Evolutionary conservation across 1,139 yeast species (phyloP).

Genomic region (Debaryomyces nepalensis): DNA sequence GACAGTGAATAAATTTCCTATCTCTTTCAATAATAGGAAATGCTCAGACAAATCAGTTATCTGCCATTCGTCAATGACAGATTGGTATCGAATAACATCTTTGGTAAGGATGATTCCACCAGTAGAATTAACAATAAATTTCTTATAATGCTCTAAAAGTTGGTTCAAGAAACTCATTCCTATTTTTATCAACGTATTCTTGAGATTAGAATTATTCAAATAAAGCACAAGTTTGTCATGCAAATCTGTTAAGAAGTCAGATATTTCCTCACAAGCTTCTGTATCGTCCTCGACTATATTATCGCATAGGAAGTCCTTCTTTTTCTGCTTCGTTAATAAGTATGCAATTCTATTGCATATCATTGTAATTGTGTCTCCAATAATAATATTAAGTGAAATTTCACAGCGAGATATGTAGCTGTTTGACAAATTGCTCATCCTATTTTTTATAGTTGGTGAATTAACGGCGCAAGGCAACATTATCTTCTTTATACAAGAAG

Average conservation of each 20-base stretch:
- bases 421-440: slow-evolving; percentile 69
- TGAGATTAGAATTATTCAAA: slow-evolving; percentile 59
- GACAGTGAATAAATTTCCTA: slow-evolving; percentile 84
- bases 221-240: slow-evolving; percentile 38
- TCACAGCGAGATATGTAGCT: slow-evolving; percentile 71
- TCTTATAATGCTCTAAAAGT: slow-evolving; percentile 74
- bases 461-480: slow-evolving; percentile 74
- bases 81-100: slow-evolving; percentile 81
- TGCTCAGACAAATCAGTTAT: slow-evolving; percentile 66
- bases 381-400: slow-evolving; percentile 65
- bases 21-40: slow-evolving; percentile 75
- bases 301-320: slow-evolving; percentile 42
- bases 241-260: slow-evolving; percentile 54
- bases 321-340: slow-evolving; percentile 51
- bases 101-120: slow-evolving; percentile 88
- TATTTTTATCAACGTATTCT: slow-evolving; percentile 56
- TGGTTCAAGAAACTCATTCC: slow-evolving; percentile 65
- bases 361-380: slow-evolving; percentile 60
- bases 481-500: slow-evolving; percentile 73
- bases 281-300: slow-evolving; percentile 60
- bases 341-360: slow-evolving; percentile 51
- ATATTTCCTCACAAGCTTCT: slow-evolving; percentile 67
- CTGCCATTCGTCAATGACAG: slow-evolving; percentile 72
- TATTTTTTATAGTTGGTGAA: slow-evolving; percentile 61
- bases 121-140: slow-evolving; percentile 73